Conservation (phyloP, 2,329 filamentous ascomycete genomes). For the Dissoconium aciculare region DNA sequence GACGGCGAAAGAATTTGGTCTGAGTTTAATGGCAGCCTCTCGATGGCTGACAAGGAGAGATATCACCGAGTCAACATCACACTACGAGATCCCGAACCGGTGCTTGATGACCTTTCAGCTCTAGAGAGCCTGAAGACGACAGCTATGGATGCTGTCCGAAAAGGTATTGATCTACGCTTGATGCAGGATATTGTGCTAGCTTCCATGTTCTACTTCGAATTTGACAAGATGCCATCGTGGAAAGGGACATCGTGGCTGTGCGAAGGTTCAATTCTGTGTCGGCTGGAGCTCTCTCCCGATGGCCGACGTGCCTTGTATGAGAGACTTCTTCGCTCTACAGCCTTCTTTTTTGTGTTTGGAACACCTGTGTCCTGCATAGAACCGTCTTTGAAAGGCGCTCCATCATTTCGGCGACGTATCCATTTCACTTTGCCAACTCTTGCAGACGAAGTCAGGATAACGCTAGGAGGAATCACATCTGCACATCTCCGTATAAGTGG, state of each 20-base stretch:
- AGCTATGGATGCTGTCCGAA: not conserved
- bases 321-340: not conserved
- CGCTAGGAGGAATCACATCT: constrained; percentile 2
- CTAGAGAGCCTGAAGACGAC: not conserved
- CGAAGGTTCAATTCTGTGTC: constrained; percentile 2
- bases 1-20: constrained; percentile 16
- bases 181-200: not conserved
- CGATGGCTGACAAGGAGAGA: constrained; percentile 6
- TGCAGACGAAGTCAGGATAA: constrained; percentile 2
- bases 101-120: constrained; percentile 9
- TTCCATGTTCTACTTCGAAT: constrained; percentile 3
- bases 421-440: constrained; percentile 1
- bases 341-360: constrained; percentile 1
- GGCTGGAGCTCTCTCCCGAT: not conserved
- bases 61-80: constrained; percentile 16
- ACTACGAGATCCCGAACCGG: constrained; percentile 10
- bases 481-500: constrained; percentile 3
- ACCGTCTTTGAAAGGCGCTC: not conserved
- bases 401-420: constrained; percentile 1
- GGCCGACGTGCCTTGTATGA: not conserved
- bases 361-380: constrained; percentile 1
- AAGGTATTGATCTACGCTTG: too few relatives aligned
- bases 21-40: constrained; percentile 11
- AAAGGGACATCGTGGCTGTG: not conserved
- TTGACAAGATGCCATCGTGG: constrained; percentile 1